Conservation (phyloP, 2,329 filamentous ascomycete genomes). For the Aureobasidium sp. region DNA sequence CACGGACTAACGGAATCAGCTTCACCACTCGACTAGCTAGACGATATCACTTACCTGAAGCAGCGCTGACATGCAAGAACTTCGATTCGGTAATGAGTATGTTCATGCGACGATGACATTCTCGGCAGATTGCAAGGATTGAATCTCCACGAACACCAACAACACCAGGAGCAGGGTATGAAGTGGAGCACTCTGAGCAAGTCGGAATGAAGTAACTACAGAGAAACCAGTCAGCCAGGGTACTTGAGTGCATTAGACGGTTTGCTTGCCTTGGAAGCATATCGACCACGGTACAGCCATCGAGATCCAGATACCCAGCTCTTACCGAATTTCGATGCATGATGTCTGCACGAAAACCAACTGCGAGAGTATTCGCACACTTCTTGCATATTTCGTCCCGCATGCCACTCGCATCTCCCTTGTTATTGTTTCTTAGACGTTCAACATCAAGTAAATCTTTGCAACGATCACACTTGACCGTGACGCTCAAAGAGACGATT, state of each 20-base stretch:
- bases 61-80: constrained; percentile 61
- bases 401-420: constrained; percentile 34
- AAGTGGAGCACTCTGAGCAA: constrained; percentile 67
- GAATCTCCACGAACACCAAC: constrained; percentile 67
- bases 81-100: constrained; percentile 73
- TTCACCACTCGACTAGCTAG: neutral
- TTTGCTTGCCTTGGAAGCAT: constrained; percentile 62
- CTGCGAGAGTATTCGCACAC: constrained; percentile 44
- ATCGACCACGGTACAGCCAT: constrained; percentile 67
- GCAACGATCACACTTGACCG: constrained; percentile 72
- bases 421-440: constrained; percentile 52
- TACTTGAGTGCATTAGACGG: neutral
- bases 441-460: constrained; percentile 65
- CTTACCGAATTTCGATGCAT: constrained; percentile 67
- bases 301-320: constrained; percentile 70
- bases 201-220: constrained; percentile 69
- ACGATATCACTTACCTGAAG: constrained; percentile 31
- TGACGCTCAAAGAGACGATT: constrained; percentile 58
- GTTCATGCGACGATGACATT: constrained; percentile 74
- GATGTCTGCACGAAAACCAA: constrained; percentile 54
- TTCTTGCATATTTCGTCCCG: constrained; percentile 48
- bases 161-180: constrained; percentile 56
- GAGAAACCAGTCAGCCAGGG: neutral
- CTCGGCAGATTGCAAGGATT: constrained; percentile 66
- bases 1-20: constrained; percentile 21